Base-by-base conservation (phyloP, 225 moss, liverwort and hornwort genomes). In the Polytrichum formosum region DNA sequence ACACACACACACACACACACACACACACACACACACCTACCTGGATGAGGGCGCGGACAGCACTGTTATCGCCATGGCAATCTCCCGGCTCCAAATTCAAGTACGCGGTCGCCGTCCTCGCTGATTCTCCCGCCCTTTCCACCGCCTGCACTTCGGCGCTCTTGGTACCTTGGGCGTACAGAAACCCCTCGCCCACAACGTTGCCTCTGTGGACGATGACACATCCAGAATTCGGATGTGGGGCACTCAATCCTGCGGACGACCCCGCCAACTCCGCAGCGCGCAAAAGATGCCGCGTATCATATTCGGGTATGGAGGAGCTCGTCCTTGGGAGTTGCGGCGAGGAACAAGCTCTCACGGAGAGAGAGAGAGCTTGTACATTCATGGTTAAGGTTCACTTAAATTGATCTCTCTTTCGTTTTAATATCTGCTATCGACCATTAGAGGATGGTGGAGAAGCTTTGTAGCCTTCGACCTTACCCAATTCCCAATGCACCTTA, bases 81-180 rank as follows among this genome's bases (percentile, higher is more conserved):
- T 94, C 97, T 18, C 91, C 92, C 53, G 97, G 97, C 78, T 97
- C 94, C 77, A 97, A 78, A 80, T 97, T 97, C 78, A 97, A 74
- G 68, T 91, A 97, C 2, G 94, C 94, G 54, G 87, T 81, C 6
- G 92, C 92, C 18, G 89, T 85, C 28, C 74, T 78, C 5, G 94
- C 86, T 62, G 68, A 64, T 56, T 94, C 90, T 29, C 97, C 80
- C 55, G 97, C 91, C 68, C 81, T 76, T 80, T 90, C 88, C 26
- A 91, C 92, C 2, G 94, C 94, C 71, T 90, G 92, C 23, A 92
- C 85, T 80, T 98, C 94, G 23, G 97, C 94, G 56, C 94, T 91
- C 80, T 82, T 80, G 5, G 94, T 94, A 67, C 97, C 97, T 80
- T 97, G 90, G 6, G 94, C 92, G 61, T 83, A 94, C 28, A 97